These are phyloP conservation scores for Inga leiocalycina DNA, from an alignment of 306 rosid species.

Conservation along the genomic window DNA sequence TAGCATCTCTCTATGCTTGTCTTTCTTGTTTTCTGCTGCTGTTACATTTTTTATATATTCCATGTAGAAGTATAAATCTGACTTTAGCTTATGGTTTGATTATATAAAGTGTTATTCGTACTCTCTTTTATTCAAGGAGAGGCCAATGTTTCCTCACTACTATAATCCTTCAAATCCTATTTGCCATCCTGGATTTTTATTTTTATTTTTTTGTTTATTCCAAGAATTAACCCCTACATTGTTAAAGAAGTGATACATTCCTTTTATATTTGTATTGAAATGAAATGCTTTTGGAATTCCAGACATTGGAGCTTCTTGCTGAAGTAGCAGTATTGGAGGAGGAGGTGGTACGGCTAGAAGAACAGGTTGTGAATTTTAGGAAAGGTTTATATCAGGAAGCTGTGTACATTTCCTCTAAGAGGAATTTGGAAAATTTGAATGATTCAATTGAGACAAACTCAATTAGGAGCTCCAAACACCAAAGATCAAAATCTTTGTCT, in stretches of 20 bases:
- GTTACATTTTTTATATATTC: too few species aligned
- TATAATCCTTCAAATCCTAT: too few species aligned
- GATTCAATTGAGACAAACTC: conserved; percentile 51
- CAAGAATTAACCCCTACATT: neutral
- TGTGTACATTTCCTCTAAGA: conserved; percentile 62
- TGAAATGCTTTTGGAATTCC: neutral
- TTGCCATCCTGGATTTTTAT: too few species aligned
- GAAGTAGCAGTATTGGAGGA: conserved; percentile 97
- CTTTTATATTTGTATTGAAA: neutral
- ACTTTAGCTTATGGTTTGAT: too few species aligned
- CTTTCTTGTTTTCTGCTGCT: too few species aligned
- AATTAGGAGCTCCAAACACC: conserved; percentile 61
- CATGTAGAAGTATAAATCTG: too few species aligned
- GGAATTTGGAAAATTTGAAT: conserved; percentile 52
- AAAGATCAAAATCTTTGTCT: conserved; percentile 72
- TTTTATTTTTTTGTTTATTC: neutral
- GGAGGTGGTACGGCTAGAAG: conserved; percentile 89
- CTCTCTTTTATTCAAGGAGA: too few species aligned
- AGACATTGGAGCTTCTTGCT: conserved; percentile 94
- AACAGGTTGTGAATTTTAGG: conserved; percentile 82
- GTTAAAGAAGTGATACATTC: neutral
- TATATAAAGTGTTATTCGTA: too few species aligned
- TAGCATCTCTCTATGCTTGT: conserved; percentile 31
- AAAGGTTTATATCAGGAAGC: conserved; percentile 90
- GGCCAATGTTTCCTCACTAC: too few species aligned